Conservation (phyloP, 2,329 filamentous ascomycete species). For the Xylaria sp. region DNA sequence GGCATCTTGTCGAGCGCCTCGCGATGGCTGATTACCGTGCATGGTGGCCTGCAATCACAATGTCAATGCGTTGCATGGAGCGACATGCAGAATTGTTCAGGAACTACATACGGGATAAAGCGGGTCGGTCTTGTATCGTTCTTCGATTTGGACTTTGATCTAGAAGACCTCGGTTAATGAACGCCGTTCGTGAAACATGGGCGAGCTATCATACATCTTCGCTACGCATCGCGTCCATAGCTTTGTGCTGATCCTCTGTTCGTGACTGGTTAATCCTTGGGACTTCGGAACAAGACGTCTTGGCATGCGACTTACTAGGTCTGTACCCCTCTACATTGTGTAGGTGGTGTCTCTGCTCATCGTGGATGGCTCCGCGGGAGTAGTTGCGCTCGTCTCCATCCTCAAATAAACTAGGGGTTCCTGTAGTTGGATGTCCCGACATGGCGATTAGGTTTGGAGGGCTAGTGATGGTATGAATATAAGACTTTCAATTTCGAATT, state of each 20-base stretch:
- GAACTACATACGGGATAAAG: conserved; percentile 40
- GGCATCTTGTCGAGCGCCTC: conserved; percentile 44
- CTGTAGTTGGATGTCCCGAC: conserved; percentile 29
- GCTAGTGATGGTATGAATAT: neutral
- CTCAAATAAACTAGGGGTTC: conserved; percentile 36
- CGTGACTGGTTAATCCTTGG: neutral
- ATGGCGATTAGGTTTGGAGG: conserved; percentile 1
- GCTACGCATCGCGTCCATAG: conserved; percentile 42
- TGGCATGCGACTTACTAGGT: conserved; percentile 36
- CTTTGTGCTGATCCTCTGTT: conserved; percentile 42
- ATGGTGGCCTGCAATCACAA: conserved; percentile 40
- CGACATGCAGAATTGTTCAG: neutral
- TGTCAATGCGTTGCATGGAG: neutral
- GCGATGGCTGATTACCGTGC: conserved; percentile 45
- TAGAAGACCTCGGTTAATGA: conserved; percentile 25
- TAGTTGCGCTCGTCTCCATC: conserved; percentile 43
- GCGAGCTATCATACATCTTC: conserved; percentile 40
- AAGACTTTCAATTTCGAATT: neutral
- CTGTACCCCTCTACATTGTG: conserved; percentile 43
- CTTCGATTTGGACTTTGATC: conserved; percentile 38
- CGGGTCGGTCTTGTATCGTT: conserved; percentile 45
- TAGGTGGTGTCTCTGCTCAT: conserved; percentile 41
- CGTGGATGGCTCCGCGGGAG: conserved; percentile 31
- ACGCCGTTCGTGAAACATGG: neutral
- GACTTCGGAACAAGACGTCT: neutral